These are phyloP conservation scores for Trichocomaceae sp. DNA, from an alignment of 2,329 filamentous ascomycete species.

Conservation along the genomic window DNA sequence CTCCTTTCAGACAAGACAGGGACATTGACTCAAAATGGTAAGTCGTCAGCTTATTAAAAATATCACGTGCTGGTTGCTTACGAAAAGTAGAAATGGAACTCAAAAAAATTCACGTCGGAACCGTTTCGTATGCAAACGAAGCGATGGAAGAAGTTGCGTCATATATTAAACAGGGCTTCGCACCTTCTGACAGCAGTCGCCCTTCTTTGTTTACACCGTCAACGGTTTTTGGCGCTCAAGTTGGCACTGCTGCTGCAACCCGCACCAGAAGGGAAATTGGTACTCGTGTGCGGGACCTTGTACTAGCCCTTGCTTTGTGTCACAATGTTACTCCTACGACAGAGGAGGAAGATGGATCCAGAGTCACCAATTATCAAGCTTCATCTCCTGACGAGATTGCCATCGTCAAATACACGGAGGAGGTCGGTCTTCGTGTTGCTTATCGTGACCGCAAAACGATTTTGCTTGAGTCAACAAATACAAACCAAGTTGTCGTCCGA, in stretches of 20 bases:
- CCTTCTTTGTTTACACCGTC: constrained; percentile 66
- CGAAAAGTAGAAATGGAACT: constrained; percentile 78
- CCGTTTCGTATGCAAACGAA: constrained; percentile 95
- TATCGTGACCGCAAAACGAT: constrained; percentile 85
- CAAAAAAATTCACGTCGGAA: constrained; percentile 97
- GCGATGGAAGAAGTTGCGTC: constrained; percentile 94
- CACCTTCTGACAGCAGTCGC: constrained; percentile 40
- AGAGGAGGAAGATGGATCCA: constrained; percentile 72
- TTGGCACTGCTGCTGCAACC: constrained; percentile 56
- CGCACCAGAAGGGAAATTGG: constrained; percentile 89
- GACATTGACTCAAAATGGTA: constrained; percentile 86
- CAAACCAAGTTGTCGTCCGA: constrained; percentile 66
- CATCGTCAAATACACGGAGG: constrained; percentile 92
- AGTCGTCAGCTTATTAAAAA: constrained; percentile 15
- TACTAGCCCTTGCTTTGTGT: constrained; percentile 84
- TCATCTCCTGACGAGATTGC: constrained; percentile 97
- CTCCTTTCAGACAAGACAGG: constrained; percentile 95
- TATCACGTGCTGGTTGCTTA: constrained; percentile 18
- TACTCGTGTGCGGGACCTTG: constrained; percentile 83
- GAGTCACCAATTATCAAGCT: constrained; percentile 82
- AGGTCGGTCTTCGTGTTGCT: constrained; percentile 75
- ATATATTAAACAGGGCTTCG: constrained; percentile 80
- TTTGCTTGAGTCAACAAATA: constrained; percentile 68
- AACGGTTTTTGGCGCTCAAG: constrained; percentile 58
- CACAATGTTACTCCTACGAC: constrained; percentile 94